Percentiles rank a stretch among this genome's conserved stretches.
These are phyloP conservation scores for Emmonsiellopsis sp. DNA, from an alignment of 2,329 filamentous ascomycete genomes.

Conservation along the genomic window DNA sequence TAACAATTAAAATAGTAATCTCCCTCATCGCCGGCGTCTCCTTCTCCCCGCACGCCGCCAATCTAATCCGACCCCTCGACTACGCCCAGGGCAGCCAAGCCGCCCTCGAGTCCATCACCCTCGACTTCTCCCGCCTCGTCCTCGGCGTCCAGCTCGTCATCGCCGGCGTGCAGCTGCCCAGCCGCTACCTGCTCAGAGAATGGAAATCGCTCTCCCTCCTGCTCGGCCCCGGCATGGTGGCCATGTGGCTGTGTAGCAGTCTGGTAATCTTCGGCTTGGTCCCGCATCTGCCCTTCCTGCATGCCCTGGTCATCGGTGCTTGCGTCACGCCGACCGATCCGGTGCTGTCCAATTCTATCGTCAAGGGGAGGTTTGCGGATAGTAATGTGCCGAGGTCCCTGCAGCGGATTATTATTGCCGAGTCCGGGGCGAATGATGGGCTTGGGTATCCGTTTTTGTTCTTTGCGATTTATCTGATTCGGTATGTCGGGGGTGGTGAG, in stretches of 20 bases:
- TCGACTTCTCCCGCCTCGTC: conserved; percentile 79
- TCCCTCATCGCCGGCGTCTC: conserved; percentile 69
- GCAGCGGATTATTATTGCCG: conserved; percentile 70
- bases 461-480: conserved; percentile 72
- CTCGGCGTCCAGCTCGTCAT: conserved; percentile 85
- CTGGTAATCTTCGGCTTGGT: conserved; percentile 69
- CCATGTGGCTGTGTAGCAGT: conserved; percentile 80
- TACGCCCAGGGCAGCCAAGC: conserved; percentile 54
- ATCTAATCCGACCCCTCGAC: conserved; percentile 65
- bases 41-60: conserved; percentile 69
- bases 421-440: conserved; percentile 84
- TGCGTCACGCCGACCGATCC: conserved; percentile 92
- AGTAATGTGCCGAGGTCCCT: conserved; percentile 75
- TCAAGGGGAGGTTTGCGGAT: conserved; percentile 89
- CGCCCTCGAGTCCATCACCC: conserved; percentile 62
- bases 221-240: conserved; percentile 73
- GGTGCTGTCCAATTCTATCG: conserved; percentile 77
- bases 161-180: conserved; percentile 79
- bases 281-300: conserved; percentile 61
- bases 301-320: conserved; percentile 70
- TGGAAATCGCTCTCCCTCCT: conserved; percentile 67
- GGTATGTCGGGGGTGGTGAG: conserved; percentile 54
- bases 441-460: conserved; percentile 84
- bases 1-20: conserved; percentile 52
- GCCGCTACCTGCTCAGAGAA: conserved; percentile 68